phyloP scores from a whole-genome alignment of 2,329 filamentous ascomycete genomes.

The Pseudodiploospora longispora region DNA sequence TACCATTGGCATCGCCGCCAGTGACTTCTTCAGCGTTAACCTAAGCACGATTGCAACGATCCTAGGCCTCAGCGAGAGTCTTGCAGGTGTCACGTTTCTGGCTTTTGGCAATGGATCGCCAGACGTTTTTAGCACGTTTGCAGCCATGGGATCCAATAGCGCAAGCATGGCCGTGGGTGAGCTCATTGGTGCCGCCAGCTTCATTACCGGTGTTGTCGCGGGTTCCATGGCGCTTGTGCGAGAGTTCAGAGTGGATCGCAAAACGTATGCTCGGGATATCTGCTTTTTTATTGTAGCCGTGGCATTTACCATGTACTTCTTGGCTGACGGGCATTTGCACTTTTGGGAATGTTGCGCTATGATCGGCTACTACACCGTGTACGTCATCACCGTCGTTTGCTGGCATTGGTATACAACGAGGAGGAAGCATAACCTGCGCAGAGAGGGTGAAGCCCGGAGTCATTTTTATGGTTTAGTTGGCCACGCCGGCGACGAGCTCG shows the following conservation, averaged over 20 bases:
- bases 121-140: constrained; percentile 97
- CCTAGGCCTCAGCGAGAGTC: constrained; percentile 87
- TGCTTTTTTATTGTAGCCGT: constrained; percentile 86
- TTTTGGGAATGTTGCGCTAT: constrained; percentile 86
- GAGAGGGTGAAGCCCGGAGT: constrained; percentile 64
- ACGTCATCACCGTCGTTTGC: constrained; percentile 76
- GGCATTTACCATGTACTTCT: constrained; percentile 76
- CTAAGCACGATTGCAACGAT: constrained; percentile 85
- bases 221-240: constrained; percentile 96
- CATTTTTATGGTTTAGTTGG: constrained; percentile 57
- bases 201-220: constrained; percentile 93
- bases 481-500: constrained; percentile 44
- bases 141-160: constrained; percentile 93
- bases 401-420: constrained; percentile 84
- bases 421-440: constrained; percentile 49
- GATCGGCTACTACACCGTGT: constrained; percentile 86
- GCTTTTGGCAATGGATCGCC: constrained; percentile 97
- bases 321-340: constrained; percentile 75
- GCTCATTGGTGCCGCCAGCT: constrained; percentile 86
- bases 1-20: constrained; percentile 94
- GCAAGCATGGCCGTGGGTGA: constrained; percentile 96
- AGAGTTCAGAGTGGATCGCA: constrained; percentile 83
- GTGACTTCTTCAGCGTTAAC: constrained; percentile 97
- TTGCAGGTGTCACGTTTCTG: constrained; percentile 92
- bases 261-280: constrained; percentile 86